phyloP scores from a whole-genome alignment of 2,329 filamentous ascomycete species.

The Talaromyces albobiverticillius region DNA sequence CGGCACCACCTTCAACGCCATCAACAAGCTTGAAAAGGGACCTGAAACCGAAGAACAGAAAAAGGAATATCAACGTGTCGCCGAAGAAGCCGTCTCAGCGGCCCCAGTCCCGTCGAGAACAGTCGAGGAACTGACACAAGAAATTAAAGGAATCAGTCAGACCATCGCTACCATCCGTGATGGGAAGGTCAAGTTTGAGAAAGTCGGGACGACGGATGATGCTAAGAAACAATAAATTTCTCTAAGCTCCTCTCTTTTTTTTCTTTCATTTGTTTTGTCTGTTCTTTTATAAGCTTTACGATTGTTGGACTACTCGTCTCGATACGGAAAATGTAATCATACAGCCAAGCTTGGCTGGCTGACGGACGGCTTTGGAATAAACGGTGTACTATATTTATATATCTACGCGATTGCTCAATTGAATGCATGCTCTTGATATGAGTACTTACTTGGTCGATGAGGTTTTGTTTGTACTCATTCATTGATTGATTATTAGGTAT shows the following conservation, averaged over 20 bases:
- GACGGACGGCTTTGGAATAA: neutral
- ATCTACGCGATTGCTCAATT: too few species aligned
- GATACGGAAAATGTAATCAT: neutral
- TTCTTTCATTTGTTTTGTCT: neutral
- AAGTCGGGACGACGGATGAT: constrained; percentile 17
- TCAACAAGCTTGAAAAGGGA: constrained; percentile 34
- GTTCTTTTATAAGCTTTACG: neutral
- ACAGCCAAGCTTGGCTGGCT: neutral
- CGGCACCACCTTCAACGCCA: constrained; percentile 62
- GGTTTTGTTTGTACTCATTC: too few species aligned
- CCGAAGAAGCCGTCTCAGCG: constrained; percentile 22
- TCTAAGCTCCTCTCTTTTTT: neutral
- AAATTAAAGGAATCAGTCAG: constrained; percentile 28
- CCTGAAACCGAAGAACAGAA: constrained; percentile 12
- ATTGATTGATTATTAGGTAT: too few species aligned
- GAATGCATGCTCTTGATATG: too few species aligned
- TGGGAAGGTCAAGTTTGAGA: constrained; percentile 65
- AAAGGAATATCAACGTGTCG: constrained; percentile 19
- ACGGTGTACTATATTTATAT: constrained; percentile 4
- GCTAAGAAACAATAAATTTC: constrained; percentile 1
- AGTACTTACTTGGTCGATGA: too few species aligned
- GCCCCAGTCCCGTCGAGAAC: constrained; percentile 26
- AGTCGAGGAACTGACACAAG: constrained; percentile 23
- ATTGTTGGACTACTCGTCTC: neutral
- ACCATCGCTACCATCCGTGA: constrained; percentile 56